Base-by-base conservation (phyloP, 176 grass and related monocot species). In the Rhynchospora tenuis region DNA sequence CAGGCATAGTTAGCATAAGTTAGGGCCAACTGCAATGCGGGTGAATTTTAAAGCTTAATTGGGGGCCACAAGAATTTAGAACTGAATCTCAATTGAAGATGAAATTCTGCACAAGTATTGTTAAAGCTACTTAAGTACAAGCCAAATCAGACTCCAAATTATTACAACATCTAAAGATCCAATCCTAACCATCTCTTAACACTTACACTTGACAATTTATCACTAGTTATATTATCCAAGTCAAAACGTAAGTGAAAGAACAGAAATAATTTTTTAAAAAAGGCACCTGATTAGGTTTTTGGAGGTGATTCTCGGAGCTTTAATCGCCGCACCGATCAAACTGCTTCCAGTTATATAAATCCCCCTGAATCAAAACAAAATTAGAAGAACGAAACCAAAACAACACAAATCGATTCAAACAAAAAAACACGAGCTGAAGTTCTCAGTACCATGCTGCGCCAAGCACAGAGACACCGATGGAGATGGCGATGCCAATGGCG, bases 291-390 rank as follows among this genome's bases (percentile, higher is more conserved):
- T 99, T 62, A 95, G 96, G 86, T 95, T 99, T 85, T 99, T 99
- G 62, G 93, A 95, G 60, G 96, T 99, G 81, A 99, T 99, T 86
- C 96, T 95, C 29, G 96, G 96, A 62, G 93, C 93, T 85, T 93
- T 99, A 86, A 99, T 95, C 50, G 96, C 86, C 19, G 96, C 96
- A 14, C 93, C 96, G 81, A 99, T 99, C 86, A 95, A 89, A 69
- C 96, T 99, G 81, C 93, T 99, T 77, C 93, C 96, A 15, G 96
- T 99, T 43, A 99, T 99, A 86, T 95, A 99, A 83, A 99, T 99
- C 65, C 93, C 96, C 93, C 96, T 99, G 76, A 86, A 26, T 72
- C 77, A 54, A 48, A 46, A 46, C 29, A 73, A 68, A 27, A 51
- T 11, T 28, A 84, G 22, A 57, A 16, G 2, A 45, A 85, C 33